Evolutionary conservation across 2,329 filamentous ascomycete genomes (phyloP), one percentile per base, ranked within the genome.

Genomic region (Nannizziopsis arthrosporioides): DNA sequence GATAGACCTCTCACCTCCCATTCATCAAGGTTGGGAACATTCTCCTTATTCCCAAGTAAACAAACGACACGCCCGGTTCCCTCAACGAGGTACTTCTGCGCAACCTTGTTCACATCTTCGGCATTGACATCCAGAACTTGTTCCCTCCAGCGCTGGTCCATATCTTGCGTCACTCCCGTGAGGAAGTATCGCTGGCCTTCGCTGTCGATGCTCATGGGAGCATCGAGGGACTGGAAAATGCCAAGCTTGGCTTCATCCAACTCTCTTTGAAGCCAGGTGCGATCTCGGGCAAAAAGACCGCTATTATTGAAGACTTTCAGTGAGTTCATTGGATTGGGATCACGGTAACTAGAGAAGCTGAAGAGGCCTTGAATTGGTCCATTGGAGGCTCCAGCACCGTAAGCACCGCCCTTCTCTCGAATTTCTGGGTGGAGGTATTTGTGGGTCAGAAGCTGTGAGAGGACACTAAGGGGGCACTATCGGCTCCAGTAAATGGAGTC

Each of bases 391-490:
- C 89, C 88, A 17, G 87, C 92, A 39, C 92, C 92, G 57, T 98
- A 98, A 0, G 92, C 92, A 34, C 92, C 92, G 30, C 92, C 92
- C 68, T 96, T 96, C 63, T 98, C 92, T 48, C 92, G 85, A 55
- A 98, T 95, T 66, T 96, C 92, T 56, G 94, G 90, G 63, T 98
- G 92, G 22, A 98, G 74, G 61, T 95, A 85, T 67, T 94, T 95
- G 70, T 98, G 90, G 0, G 90, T 96, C 30, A 98, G 77, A 14
- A 98, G 78, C 63, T 95, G 87, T 10, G 89, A 81, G 17, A 98
- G 79, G 36, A 96, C 84, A 58, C 90, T 87, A 12, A 96, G 79
- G 0, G 77, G 1, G 92, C 86, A 36, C 84, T 81, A 45, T 84
- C 76, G 0, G 80, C 65, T 38, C 85, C 78, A 2, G 80, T 82